Evolutionary conservation across 2,329 filamentous ascomycete genomes (phyloP).

Genomic region (Hypomyces perniciosus): DNA sequence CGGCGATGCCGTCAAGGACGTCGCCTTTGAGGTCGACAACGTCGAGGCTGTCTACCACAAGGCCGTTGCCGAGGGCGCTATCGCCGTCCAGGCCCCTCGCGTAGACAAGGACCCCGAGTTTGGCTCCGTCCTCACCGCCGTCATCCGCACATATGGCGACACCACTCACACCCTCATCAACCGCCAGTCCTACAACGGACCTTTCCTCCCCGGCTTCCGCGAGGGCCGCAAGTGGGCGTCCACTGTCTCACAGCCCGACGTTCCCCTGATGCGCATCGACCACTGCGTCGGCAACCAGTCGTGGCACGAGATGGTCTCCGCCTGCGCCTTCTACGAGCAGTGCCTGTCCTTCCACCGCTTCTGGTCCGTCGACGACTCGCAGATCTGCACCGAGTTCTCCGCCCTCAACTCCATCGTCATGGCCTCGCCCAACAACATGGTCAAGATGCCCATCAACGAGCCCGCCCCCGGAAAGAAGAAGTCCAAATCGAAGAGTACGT

Average conservation of each 20-base stretch:
- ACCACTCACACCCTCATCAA: slow-evolving; percentile 90
- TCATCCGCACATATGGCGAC: slow-evolving; percentile 88
- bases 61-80: slow-evolving; percentile 61
- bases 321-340: slow-evolving; percentile 72
- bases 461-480: slow-evolving; percentile 85
- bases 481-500: slow-evolving; percentile 94
- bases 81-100: slow-evolving; percentile 56
- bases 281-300: slow-evolving; percentile 97
- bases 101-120: slow-evolving; percentile 49
- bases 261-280: slow-evolving; percentile 72
- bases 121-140: slow-evolving; percentile 66
- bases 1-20: slow-evolving; percentile 91
- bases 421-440: slow-evolving; percentile 73
- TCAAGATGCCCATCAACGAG: slow-evolving; percentile 99
- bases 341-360: slow-evolving; percentile 92
- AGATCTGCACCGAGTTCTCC: slow-evolving; percentile 89
- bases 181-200: slow-evolving; percentile 61
- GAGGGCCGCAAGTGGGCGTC: slow-evolving; percentile 38
- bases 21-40: slow-evolving; percentile 90
- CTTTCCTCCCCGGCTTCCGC: slow-evolving; percentile 80
- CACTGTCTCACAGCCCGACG: slow-evolving; percentile 48
- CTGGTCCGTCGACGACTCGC: slow-evolving; percentile 91
- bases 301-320: slow-evolving; percentile 77
- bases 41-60: slow-evolving; percentile 72
- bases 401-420: slow-evolving; percentile 87